Evolutionary conservation across 2,329 filamentous ascomycete genomes (phyloP), one percentile per base, ranked within the genome.

Genomic region (Colletotrichum sansevieriae): DNA sequence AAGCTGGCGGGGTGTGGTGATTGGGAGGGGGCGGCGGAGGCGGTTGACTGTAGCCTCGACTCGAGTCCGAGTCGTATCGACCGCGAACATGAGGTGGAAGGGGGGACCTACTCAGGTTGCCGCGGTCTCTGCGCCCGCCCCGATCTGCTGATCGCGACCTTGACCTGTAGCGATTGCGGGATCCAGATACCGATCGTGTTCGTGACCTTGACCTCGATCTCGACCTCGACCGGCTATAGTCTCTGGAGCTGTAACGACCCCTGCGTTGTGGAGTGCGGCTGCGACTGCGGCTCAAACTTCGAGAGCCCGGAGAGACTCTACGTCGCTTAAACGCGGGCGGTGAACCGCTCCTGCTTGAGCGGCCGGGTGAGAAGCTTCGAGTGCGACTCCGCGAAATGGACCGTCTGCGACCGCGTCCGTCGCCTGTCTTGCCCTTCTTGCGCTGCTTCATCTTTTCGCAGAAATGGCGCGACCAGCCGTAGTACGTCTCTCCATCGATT

Each of bases 381-480:
- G 77, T 78, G 13, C 75, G 77, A 20, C 70, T 69, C 33, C 71
- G 33, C 1, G 80, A 79, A 9, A 68, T 71, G 3, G 82, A 82
- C 4, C 79, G 77, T 4, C 78, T 79, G 29, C 79, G 76, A 5
- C 73, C 71, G 15, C 74, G 72, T n/a, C 71, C 70, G 5, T 70
- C 71, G 5, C 70, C 63, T 13, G 35, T 72, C 56, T 67, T 72
- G 12, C 73, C 73, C 63, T 79, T 82, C 51, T 76, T 81, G 43
- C 86, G 83, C 58, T 83, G 81, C 79, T 91, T 93, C 91, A 96
- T 96, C 75, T 91, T 92, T 72, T 93, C 85, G 76, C 93, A 97
- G 73, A 97, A 96, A 1, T 83, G 83, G 44, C 88, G 86, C 5
- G 93, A 95, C 94, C 94, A 97, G 70, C 94, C 94, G 76, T 97